Evolutionary conservation across 2,329 filamentous ascomycete species (phyloP).

Genomic region (Pseudogymnoascus sp.): DNA sequence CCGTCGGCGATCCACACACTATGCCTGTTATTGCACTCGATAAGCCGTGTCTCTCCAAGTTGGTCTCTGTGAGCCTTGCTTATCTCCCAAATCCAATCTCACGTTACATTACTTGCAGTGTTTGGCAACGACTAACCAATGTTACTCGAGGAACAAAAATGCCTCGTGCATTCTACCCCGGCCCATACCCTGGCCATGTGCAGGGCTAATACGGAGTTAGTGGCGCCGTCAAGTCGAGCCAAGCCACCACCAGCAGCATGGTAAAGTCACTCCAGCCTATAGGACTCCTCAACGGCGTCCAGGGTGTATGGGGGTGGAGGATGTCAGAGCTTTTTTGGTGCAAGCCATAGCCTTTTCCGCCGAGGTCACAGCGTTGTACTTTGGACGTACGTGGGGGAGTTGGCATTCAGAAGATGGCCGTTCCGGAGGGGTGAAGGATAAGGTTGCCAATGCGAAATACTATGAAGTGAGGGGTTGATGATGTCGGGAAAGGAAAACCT

Average conservation of each 20-base stretch:
- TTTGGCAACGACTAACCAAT: not conserved
- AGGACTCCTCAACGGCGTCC: not conserved
- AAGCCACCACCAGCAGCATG: not conserved
- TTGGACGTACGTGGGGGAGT: not conserved
- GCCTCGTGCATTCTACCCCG: not conserved
- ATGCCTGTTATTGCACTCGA: not conserved
- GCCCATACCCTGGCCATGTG: not conserved
- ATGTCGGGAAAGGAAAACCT: not conserved
- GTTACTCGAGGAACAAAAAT: not conserved
- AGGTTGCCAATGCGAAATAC: not conserved
- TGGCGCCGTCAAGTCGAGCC: not conserved
- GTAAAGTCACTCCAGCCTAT: not conserved
- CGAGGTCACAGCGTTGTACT: not conserved
- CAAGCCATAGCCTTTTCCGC: not conserved
- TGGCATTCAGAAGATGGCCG: not conserved
- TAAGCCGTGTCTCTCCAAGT: not conserved
- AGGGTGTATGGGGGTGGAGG: not conserved
- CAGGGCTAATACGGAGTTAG: not conserved
- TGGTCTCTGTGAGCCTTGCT: not conserved
- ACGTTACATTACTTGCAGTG: not conserved
- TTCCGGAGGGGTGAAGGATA: not conserved
- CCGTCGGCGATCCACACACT: not conserved
- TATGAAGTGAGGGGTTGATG: not conserved
- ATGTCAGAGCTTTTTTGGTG: conserved; percentile 2
- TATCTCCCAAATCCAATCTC: not conserved